These are phyloP conservation scores for Chrysoporthe cubensis DNA, from an alignment of 2,329 filamentous ascomycete genomes.

Conservation along the genomic window DNA sequence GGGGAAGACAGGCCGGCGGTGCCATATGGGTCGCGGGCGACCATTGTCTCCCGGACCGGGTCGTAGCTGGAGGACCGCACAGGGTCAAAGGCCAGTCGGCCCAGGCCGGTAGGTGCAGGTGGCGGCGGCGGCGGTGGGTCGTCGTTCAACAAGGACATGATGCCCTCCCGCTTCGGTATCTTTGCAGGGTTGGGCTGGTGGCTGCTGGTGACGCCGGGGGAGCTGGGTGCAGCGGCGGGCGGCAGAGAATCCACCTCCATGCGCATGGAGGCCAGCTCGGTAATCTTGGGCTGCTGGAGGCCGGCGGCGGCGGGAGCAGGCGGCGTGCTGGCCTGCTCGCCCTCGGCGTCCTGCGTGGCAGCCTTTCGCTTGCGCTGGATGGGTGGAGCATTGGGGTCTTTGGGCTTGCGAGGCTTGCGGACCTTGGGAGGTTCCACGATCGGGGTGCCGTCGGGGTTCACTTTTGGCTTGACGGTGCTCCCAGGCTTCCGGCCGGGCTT, in stretches of 20 bases:
- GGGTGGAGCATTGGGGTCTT: slow-evolving; percentile 61
- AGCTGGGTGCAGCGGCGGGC: slow-evolving; percentile 31
- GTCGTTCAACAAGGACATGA: slow-evolving; percentile 61
- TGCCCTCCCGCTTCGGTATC: slow-evolving; percentile 57
- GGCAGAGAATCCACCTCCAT: slow-evolving; percentile 38
- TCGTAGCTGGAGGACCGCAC: slow-evolving; percentile 77
- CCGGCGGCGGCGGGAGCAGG: slow-evolving; percentile 30
- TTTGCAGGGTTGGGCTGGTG: slow-evolving; percentile 46
- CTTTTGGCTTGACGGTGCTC: slow-evolving; percentile 52
- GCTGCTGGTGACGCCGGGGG: slow-evolving; percentile 28
- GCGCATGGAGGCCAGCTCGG: slow-evolving; percentile 45
- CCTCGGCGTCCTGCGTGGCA: slow-evolving; percentile 38
- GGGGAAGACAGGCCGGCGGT: slow-evolving; percentile 55
- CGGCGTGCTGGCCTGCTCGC: slow-evolving; percentile 32
- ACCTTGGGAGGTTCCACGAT: slow-evolving; percentile 52
- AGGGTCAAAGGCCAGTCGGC: slow-evolving; percentile 86
- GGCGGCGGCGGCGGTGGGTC: slow-evolving; percentile 45
- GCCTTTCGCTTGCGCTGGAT: slow-evolving; percentile 60
- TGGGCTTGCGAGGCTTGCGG: slow-evolving; percentile 59
- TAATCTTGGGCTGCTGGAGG: slow-evolving; percentile 45
- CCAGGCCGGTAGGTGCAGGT: slow-evolving; percentile 60
- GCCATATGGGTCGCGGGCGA: slow-evolving; percentile 53
- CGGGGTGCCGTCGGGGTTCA: slow-evolving; percentile 41
- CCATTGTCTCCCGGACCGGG: slow-evolving; percentile 65
- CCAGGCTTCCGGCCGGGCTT: slow-evolving; percentile 70